phyloP scores from a whole-genome alignment of 2,329 filamentous ascomycete genomes.

The Paramyrothecium roridum region DNA sequence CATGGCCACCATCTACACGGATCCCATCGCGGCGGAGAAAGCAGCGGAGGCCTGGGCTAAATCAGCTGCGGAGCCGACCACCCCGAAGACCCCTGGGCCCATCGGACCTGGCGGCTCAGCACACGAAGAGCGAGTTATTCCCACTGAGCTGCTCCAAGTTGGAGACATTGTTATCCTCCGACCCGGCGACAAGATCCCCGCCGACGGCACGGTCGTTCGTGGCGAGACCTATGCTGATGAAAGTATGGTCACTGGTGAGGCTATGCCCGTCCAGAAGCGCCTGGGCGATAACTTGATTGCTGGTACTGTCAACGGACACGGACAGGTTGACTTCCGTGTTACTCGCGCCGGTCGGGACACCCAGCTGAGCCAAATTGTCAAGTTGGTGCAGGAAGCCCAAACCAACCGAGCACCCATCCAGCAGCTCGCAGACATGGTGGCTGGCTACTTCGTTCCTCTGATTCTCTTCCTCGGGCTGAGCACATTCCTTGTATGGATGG shows the following conservation, averaged over 20 bases:
- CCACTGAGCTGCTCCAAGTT: constrained; percentile 90
- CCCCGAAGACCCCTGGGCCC: constrained; percentile 38
- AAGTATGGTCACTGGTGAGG: constrained; percentile 97
- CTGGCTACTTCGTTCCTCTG: constrained; percentile 88
- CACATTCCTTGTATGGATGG: constrained; percentile 92
- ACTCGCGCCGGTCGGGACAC: constrained; percentile 92
- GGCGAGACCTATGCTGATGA: constrained; percentile 95
- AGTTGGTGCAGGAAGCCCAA: constrained; percentile 96
- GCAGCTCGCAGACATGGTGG: constrained; percentile 82
- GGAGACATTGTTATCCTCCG: constrained; percentile 90
- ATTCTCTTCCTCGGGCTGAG: constrained; percentile 80
- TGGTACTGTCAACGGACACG: constrained; percentile 92
- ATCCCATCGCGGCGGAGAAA: constrained; percentile 91
- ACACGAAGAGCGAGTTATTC: constrained; percentile 80
- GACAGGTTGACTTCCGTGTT: constrained; percentile 87
- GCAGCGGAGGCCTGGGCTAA: constrained; percentile 72
- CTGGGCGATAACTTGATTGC: constrained; percentile 79
- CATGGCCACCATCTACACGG: constrained; percentile 94
- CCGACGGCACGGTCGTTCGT: constrained; percentile 81
- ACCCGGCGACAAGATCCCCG: constrained; percentile 94
- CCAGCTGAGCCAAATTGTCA: constrained; percentile 95
- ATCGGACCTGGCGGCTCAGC: constrained; percentile 49
- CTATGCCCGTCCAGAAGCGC: constrained; percentile 89
- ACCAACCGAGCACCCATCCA: constrained; percentile 94
- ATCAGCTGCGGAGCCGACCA: constrained; percentile 21